Base-by-base conservation (phyloP, 495 filamentous ascomycete species). In the Achaetomiella virescens region DNA sequence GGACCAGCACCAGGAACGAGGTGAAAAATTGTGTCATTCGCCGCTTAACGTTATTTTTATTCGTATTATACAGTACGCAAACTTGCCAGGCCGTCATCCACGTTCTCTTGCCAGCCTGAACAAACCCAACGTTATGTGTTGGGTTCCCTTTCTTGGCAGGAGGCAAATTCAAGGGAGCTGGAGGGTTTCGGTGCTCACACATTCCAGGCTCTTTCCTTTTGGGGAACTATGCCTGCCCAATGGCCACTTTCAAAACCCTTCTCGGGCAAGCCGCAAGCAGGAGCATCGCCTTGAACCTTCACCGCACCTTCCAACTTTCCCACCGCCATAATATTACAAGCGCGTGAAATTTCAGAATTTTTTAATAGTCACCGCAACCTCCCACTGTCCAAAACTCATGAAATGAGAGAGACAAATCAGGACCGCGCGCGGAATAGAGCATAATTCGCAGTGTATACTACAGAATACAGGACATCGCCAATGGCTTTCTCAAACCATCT, bases 21-120 rank as follows among this genome's bases (percentile, higher is more conserved):
- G 45, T 40, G 48, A 50, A 50, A 41, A 50, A 48, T 50, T 50
- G 48, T 50, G 48, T 50, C 48, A 50, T 50, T n/a, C 48, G 35
- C 31, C 6, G 31, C n/a, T n/a, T n/a, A n/a, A n/a, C n/a, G n/a
- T n/a, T 48, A 36, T 35, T 35, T 22, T 48, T 38, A 25, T 38
- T 17, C n/a, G 48, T 50, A 50, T 40, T 50, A 38, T 38, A 42
- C 14, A n/a, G 31, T 44, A 44, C 17, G 41, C n/a, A n/a, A n/a
- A n/a, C n/a, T n/a, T n/a, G n/a, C n/a, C n/a, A n/a, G n/a, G n/a
- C n/a, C n/a, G n/a, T n/a, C n/a, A n/a, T n/a, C n/a, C n/a, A n/a
- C n/a, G n/a, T n/a, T n/a, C n/a, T n/a, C n/a, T n/a, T n/a, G n/a
- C n/a, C n/a, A n/a, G n/a, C n/a, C n/a, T n/a, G n/a, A n/a, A n/a